Conservation (phyloP, 2,329 filamentous ascomycete genomes). For the Trichoderma simmonsii region DNA sequence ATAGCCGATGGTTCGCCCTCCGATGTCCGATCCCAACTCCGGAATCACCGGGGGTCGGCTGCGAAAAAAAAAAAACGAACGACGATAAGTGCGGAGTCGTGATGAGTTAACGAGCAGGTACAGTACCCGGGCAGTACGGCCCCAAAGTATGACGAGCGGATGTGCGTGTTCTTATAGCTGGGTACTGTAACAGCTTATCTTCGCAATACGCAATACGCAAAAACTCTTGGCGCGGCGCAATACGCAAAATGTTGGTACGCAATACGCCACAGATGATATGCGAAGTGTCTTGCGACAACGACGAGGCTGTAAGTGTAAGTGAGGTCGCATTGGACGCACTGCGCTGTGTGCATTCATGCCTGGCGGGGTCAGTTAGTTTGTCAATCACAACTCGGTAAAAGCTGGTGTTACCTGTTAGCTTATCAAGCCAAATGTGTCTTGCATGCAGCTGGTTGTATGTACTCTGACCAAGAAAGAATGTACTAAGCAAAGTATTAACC, state of each 20-base stretch:
- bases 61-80: neutral
- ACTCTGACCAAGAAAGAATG: neutral
- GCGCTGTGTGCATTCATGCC: neutral
- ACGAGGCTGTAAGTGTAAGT: neutral
- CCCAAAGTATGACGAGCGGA: neutral
- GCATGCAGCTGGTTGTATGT: neutral
- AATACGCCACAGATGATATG: neutral
- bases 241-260: neutral
- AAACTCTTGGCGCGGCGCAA: neutral
- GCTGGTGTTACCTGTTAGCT: neutral
- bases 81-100: neutral
- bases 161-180: neutral
- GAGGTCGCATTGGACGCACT: neutral
- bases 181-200: neutral
- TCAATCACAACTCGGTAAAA: neutral
- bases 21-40: constrained; percentile 7
- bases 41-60: constrained; percentile 6
- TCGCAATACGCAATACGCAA: neutral
- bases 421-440: neutral
- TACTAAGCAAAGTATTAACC: neutral
- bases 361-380: neutral
- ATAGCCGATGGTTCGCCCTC: constrained; percentile 7
- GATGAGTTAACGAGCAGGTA: neutral
- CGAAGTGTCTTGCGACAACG: neutral
- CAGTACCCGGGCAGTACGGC: neutral